phyloP scores from a whole-genome alignment of 768 basidiomycete species.

The Serendipita sp. region DNA sequence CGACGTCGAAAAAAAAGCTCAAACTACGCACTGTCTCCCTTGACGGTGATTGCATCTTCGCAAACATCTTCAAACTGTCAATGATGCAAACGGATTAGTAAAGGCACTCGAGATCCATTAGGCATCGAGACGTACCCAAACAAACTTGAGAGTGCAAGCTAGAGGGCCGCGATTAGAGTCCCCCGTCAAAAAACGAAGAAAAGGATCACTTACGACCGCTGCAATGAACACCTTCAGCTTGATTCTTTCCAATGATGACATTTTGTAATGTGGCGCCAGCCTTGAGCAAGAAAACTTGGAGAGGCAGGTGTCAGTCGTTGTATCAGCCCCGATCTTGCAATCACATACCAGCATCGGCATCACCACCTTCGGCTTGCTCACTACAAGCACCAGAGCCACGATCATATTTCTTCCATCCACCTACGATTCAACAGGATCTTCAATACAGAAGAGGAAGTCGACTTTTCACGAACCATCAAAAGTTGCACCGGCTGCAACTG shows the following conservation, averaged over 20 bases:
- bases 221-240: constrained; percentile 27
- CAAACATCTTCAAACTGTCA: constrained; percentile 18
- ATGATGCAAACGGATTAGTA: no score
- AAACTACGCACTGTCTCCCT: constrained; percentile 9
- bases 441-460: not conserved
- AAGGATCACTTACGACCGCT: constrained; percentile 12
- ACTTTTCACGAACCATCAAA: not conserved
- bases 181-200: not conserved
- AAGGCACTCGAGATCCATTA: no score
- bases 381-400: constrained; percentile 26
- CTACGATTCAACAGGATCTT: not conserved
- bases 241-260: constrained; percentile 26
- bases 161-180: not conserved
- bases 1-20: not conserved
- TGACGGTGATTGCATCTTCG: constrained; percentile 28
- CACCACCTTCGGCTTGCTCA: constrained; percentile 24
- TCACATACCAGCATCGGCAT: constrained; percentile 19
- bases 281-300: constrained; percentile 23
- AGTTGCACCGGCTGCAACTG: not conserved
- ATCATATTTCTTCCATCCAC: constrained; percentile 12
- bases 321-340: not conserved
- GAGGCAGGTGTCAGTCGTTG: not conserved
- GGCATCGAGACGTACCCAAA: constrained; percentile 3
- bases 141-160: constrained; percentile 3
- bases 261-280: constrained; percentile 26